Conservation (phyloP, 2,329 filamentous ascomycete genomes). For the Diplodia corticola region DNA sequence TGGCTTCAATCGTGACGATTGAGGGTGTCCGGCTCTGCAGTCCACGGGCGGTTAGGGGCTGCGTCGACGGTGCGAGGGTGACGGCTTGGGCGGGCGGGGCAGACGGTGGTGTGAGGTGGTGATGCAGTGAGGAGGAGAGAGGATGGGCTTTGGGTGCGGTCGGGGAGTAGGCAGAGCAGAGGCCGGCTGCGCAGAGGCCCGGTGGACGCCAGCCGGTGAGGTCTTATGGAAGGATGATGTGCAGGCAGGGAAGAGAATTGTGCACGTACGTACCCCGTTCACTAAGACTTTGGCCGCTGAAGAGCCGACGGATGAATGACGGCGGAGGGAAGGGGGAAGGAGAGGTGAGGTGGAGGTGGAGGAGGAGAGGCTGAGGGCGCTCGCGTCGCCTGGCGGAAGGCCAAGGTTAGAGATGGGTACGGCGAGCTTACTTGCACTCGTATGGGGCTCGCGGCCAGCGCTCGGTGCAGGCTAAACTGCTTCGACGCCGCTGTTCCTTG, state of each 20-base stretch:
- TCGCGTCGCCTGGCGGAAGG: conserved; percentile 18
- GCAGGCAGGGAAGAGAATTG: conserved; percentile 22
- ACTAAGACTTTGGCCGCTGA: conserved; percentile 24
- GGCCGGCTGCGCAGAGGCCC: conserved; percentile 19
- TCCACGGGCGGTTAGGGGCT: conserved; percentile 2
- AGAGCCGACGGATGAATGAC: conserved; percentile 26
- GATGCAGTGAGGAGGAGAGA: conserved; percentile 7
- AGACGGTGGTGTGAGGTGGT: conserved; percentile 1
- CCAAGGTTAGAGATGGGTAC: conserved; percentile 21
- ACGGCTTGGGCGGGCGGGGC: background rate
- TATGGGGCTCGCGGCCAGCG: conserved; percentile 25
- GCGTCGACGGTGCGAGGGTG: background rate
- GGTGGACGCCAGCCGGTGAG: conserved; percentile 9
- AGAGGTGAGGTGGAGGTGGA: conserved; percentile 29
- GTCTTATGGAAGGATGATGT: conserved; percentile 23
- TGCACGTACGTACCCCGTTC: conserved; percentile 24
- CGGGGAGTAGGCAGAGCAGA: conserved; percentile 18
- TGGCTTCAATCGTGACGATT: conserved; percentile 20
- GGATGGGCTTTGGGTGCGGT: background rate
- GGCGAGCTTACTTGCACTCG: conserved; percentile 24
- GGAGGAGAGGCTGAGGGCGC: conserved; percentile 31
- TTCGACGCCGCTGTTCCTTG: conserved; percentile 24
- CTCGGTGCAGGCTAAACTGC: conserved; percentile 23
- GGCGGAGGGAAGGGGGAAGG: conserved; percentile 21
- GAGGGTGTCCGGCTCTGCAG: conserved; percentile 19